Conservation (phyloP, 2,329 filamentous ascomycete genomes). For the Albifimbria verrucaria region DNA sequence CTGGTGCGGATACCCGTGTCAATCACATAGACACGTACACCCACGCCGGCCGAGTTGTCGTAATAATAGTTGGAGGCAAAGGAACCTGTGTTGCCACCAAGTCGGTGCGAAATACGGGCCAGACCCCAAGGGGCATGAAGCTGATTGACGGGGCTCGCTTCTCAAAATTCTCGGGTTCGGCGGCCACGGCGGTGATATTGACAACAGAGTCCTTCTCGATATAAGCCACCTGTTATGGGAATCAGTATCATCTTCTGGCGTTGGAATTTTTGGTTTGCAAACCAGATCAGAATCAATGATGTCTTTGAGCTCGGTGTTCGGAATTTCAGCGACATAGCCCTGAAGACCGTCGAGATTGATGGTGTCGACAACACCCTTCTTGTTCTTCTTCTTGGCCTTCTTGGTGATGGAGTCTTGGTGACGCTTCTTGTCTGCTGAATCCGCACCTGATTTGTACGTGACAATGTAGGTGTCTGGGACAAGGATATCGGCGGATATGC, state of each 20-base stretch:
- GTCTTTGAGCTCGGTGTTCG: background rate
- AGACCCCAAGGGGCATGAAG: constrained; percentile 25
- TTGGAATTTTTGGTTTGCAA: background rate
- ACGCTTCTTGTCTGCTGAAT: background rate
- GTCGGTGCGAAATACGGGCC: constrained; percentile 10
- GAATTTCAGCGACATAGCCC: constrained; percentile 11
- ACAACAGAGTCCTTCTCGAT: constrained; percentile 34
- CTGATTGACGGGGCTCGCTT: constrained; percentile 10
- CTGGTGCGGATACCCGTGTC: constrained; percentile 39
- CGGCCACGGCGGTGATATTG: constrained; percentile 7
- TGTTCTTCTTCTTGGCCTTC: constrained; percentile 8
- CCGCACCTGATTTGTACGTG: constrained; percentile 4
- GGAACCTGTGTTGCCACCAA: background rate
- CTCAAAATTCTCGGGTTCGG: background rate
- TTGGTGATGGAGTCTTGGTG: constrained; percentile 1
- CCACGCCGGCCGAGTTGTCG: constrained; percentile 16
- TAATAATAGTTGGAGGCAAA: constrained; percentile 17
- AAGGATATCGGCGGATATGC: constrained; percentile 2
- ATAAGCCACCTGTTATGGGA: constrained; percentile 24
- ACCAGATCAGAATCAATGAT: constrained; percentile 8
- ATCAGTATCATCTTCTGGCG: background rate
- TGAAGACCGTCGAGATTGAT: constrained; percentile 3
- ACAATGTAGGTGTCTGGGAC: constrained; percentile 13
- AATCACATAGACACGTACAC: constrained; percentile 35
- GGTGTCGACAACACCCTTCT: constrained; percentile 5